Conservation (phyloP, 768 basidiomycete genomes). For the Leccinum variicolor region DNA sequence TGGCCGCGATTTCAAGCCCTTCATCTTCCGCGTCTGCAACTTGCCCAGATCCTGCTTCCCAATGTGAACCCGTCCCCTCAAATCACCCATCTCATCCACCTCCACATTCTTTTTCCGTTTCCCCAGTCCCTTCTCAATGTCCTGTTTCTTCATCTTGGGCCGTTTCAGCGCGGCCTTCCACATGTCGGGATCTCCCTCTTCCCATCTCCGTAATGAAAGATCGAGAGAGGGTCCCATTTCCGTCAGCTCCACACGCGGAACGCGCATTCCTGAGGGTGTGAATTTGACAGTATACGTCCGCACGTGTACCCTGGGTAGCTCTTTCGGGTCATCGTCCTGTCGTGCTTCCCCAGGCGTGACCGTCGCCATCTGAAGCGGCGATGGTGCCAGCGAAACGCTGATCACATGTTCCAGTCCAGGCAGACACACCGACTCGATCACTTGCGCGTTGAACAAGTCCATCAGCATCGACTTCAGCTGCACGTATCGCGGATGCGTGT, state of each 20-base stretch:
- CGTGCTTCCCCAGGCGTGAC: slow-evolving; percentile 11
- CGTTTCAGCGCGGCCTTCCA: slow-evolving; percentile 77
- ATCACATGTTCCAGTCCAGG: slow-evolving; percentile 86
- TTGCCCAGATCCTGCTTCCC: slow-evolving; percentile 83
- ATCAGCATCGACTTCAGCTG: slow-evolving; percentile 92
- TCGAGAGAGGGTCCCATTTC: slow-evolving; percentile 94
- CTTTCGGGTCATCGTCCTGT: slow-evolving; percentile 40
- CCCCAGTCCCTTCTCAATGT: slow-evolving; percentile 83
- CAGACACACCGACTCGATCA: slow-evolving; percentile 78
- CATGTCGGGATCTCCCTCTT: slow-evolving; percentile 72
- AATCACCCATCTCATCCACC: slow-evolving; percentile 97
- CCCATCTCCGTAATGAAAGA: slow-evolving; percentile 70
- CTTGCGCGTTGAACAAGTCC: slow-evolving; percentile 87
- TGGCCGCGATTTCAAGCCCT: slow-evolving; percentile 64
- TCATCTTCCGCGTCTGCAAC: slow-evolving; percentile 95
- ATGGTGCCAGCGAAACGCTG: slow-evolving; percentile 71
- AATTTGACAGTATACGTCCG: slow-evolving; percentile 79
- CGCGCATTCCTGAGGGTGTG: slow-evolving; percentile 71
- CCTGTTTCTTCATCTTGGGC: slow-evolving; percentile 86
- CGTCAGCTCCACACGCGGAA: slow-evolving; percentile 76
- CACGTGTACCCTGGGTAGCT: slow-evolving; percentile 83
- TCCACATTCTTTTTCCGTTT: slow-evolving; percentile 94
- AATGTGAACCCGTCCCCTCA: slow-evolving; percentile 87
- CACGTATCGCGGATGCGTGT: slow-evolving; percentile 86
- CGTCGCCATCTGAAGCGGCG: slow-evolving; percentile 33